Base-by-base conservation (phyloP, 75 land plant species). In the Adiantum capillusveneris region DNA sequence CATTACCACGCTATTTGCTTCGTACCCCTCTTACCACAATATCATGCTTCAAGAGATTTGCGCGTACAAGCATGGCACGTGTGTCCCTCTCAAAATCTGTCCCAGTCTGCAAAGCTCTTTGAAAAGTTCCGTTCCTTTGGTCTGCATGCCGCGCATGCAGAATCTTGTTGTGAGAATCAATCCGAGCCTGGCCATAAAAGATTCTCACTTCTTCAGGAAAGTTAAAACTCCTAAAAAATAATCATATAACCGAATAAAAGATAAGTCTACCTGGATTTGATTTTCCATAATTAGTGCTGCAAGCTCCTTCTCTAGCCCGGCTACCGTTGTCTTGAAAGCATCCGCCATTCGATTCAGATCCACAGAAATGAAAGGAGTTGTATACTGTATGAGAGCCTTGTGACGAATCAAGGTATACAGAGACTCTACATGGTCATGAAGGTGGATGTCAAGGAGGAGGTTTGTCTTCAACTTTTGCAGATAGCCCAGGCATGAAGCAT, bases 131-230 rank as follows among this genome's bases (percentile, higher is more conserved):
- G 45, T 93, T 93, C 24, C 95, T 76, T 48, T 93, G 98, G 75
- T 93, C 95, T 2, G 98, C 95, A 79, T 88, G 98, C 57, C 98
- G 73, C 24, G 98, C 98, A 60, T 88, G 89, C 11, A 93, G 72
- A 56, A 93, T 85, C 65, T 93, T 93, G 67, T 89, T 93, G 57
- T 79, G 84, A 6, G 84, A 81, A 64, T 81, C 84, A 69, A 81
- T 81, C 25, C 84, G 57, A 18, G 84, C 84, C 83, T 81, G 82
- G 22, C 53, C 9, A 34, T 5, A 34, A 34, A 5, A 5, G 9
- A 34, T 9, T 5, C 3, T 34, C 37, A 34, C 37, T 34, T 34
- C 7, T 9, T 34, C 37, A 34, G 3, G 37, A 9, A 34, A 34
- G 9, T 9, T 34, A n/a, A n/a, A n/a, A n/a, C n/a, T n/a, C n/a